Conservation (phyloP, 371 early-diverging fungal species). For the Syncephalastrum sp. region DNA sequence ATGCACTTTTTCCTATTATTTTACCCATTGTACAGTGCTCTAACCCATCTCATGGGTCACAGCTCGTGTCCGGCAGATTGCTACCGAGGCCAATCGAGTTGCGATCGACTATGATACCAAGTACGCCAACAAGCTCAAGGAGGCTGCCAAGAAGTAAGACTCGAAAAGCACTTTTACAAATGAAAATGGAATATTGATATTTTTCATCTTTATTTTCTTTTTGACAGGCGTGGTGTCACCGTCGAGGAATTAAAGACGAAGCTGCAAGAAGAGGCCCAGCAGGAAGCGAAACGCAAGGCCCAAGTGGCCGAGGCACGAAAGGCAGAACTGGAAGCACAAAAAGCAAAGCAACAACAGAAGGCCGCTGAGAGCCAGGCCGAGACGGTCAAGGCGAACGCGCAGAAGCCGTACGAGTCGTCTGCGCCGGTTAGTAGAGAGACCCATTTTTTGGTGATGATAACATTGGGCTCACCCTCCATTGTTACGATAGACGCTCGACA, state of each 20-base stretch:
- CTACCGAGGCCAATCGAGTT: constrained; percentile 16
- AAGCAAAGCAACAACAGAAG: constrained; percentile 16
- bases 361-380: constrained; percentile 27
- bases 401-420: constrained; percentile 42
- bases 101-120: constrained; percentile 62
- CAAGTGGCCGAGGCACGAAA: constrained; percentile 19
- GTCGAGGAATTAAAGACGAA: constrained; percentile 54
- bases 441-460: neutral
- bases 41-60: neutral
- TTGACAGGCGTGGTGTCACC: constrained; percentile 42
- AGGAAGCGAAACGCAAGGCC: constrained; percentile 9
- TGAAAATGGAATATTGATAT: too few species aligned
- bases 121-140: constrained; percentile 69
- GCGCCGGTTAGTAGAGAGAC: constrained; percentile 33
- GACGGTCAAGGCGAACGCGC: constrained; percentile 28
- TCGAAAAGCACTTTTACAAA: neutral
- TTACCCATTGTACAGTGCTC: neutral
- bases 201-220: neutral
- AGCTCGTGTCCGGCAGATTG: constrained; percentile 16
- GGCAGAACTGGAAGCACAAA: constrained; percentile 17
- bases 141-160: constrained; percentile 60
- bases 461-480: neutral
- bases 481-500: constrained; percentile 61
- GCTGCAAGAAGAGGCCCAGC: constrained; percentile 30
- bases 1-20: neutral